Evolutionary conservation across 148 eudicot genomes (phyloP), one percentile per base, ranked within the genome.

Genomic region (Vaccinium vitisidaea): DNA sequence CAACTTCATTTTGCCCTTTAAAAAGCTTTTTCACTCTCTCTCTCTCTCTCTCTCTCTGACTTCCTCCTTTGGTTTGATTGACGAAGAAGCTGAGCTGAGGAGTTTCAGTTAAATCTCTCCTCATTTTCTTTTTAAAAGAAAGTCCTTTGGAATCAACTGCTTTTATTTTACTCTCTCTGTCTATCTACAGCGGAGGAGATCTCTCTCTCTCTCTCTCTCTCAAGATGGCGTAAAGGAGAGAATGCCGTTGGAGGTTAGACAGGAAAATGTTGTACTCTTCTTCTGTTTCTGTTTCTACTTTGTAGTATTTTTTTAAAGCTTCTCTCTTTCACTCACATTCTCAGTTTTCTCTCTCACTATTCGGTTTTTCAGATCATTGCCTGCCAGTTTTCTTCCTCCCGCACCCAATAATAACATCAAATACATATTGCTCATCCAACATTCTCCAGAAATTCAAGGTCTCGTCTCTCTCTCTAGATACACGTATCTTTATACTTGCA

Each of bases 221-320:
- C 74, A 25, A 69, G 13, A 27, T 27, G 74, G 74, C 74, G 74
- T 69, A 69, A 69, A 69, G 39, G 74, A 14, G 1, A 55, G 39
- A 69, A 69, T 69, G 74, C 74, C 74, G 74, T 69, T 69, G 74
- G 74, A 30, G 18, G 30, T 69, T 30, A 30, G 74, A 69, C 39
- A 30, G 43, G 74, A 69, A 69, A 69, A 69, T 12, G 6, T 4
- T 5, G 46, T 4, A 27, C 74, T 69, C 74, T 30, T 69, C 74
- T 39, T 69, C 74, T 25, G 18, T 69, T 69, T 27, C 39, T 69
- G 39, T 36, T 43, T 43, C 46, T 43, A 43, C 46, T 43, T 43
- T 43, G 6, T 43, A 39, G 4, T 39, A 43, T 43, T 3, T 43
- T 43, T 43, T 43, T 55, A 23, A n/a, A 54, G 11, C 27, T 2